Evolutionary conservation across 2,329 filamentous ascomycete genomes (phyloP).

Genomic region (Scorias spongiosa): DNA sequence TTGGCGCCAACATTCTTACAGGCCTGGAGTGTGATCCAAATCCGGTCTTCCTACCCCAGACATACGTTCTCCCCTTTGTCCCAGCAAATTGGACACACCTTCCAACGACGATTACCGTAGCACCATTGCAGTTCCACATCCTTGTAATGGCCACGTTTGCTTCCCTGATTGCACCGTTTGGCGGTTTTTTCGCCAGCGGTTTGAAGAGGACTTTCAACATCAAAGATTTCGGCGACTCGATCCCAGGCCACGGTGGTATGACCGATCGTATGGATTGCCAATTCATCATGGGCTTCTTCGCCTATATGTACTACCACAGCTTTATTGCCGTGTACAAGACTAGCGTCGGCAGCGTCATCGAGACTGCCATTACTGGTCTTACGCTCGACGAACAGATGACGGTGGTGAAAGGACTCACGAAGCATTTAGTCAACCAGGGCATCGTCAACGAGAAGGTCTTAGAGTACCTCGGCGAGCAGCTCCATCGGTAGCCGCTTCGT

Average conservation of each 20-base stretch:
- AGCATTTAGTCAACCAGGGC: constrained; percentile 50
- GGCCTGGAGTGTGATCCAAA: constrained; percentile 83
- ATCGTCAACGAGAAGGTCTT: constrained; percentile 38
- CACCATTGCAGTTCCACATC: constrained; percentile 88
- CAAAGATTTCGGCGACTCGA: constrained; percentile 98
- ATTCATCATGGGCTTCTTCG: constrained; percentile 99
- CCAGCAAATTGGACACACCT: constrained; percentile 52
- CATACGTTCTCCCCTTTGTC: constrained; percentile 49
- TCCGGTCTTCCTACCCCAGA: constrained; percentile 71
- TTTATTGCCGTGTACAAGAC: constrained; percentile 86
- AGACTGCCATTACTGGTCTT: constrained; percentile 81
- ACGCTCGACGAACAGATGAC: constrained; percentile 80
- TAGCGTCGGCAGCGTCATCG: constrained; percentile 72
- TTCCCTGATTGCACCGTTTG: constrained; percentile 91
- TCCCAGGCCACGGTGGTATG: constrained; percentile 93
- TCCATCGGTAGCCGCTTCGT: constrained; percentile 1
- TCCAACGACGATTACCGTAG: constrained; percentile 56
- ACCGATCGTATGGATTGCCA: constrained; percentile 99
- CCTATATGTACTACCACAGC: constrained; percentile 93
- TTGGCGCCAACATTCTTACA: constrained; percentile 84
- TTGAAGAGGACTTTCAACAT: constrained; percentile 98
- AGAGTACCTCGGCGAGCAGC: constrained; percentile 17
- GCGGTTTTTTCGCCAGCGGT: constrained; percentile 94
- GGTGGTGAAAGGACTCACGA: constrained; percentile 45
- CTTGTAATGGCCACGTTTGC: constrained; percentile 84